Evolutionary conservation across 2,329 filamentous ascomycete genomes (phyloP).

Genomic region (Sporothrix schenckii): DNA sequence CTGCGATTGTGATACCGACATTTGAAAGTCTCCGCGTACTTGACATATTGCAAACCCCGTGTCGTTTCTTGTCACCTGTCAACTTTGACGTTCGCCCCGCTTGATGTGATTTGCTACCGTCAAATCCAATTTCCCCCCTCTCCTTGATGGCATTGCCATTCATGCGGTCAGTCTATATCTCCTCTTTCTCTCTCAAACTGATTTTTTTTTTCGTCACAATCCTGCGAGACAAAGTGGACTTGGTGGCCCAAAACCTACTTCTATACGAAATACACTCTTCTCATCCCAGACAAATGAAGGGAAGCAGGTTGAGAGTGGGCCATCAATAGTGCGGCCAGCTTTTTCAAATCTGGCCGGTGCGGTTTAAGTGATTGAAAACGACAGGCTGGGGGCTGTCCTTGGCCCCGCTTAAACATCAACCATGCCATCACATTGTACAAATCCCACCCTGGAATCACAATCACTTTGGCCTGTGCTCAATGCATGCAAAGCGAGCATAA

Average conservation of each 20-base stretch:
- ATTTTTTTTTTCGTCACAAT: constrained; percentile 14
- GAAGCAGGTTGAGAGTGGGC: constrained; percentile 2
- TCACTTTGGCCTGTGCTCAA: constrained; percentile 23
- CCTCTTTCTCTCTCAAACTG: not conserved
- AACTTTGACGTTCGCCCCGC: not conserved
- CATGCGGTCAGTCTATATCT: not conserved
- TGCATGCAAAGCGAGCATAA: not conserved
- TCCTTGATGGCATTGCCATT: not conserved
- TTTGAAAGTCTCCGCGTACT: not conserved
- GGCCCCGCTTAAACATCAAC: not conserved
- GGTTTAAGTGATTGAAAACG: not conserved
- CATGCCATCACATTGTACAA: constrained; percentile 18
- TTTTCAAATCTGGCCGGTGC: not conserved
- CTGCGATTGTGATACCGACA: constrained; percentile 10
- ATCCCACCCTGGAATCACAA: constrained; percentile 27
- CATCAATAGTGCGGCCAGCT: constrained; percentile 22
- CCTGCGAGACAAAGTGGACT: constrained; percentile 1
- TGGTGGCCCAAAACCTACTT: not conserved
- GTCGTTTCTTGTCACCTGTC: not conserved
- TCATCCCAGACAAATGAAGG: constrained; percentile 19
- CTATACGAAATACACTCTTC: no score
- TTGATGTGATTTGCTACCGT: not conserved
- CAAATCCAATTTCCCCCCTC: not conserved
- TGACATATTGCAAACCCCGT: no score
- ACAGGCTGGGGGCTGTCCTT: constrained; percentile 5